Evolutionary conservation across 2,329 filamentous ascomycete genomes (phyloP), one percentile per base, ranked within the genome.

Genomic region (Claviceps sorghi): DNA sequence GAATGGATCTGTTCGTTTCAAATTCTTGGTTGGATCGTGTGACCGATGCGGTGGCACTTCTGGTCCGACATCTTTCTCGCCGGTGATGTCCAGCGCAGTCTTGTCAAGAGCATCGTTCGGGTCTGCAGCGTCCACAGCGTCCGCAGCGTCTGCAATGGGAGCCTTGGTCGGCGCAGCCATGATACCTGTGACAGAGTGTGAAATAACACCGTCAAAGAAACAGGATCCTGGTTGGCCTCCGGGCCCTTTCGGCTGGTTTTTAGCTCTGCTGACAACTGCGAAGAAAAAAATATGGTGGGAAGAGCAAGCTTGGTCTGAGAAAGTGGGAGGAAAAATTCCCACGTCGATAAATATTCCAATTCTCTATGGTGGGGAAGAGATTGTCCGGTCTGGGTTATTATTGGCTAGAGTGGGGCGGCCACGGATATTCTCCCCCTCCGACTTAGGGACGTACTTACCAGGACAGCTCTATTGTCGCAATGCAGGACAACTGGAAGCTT

Each of bases 1-100:
- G 69, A 97, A 98, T 19, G 93, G 93, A 64, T 96, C 89, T 64
- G 73, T 86, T 61, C 88, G 80, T 72, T 97, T 97, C 70, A 85
- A 74, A 67, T 89, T 93, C 67, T 84, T 71, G 57, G 71, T 62
- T 41, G 86, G 81, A 62, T 86, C 77, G 67, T 90, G 84, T 22
- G 84, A 87, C 58, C 82, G 80, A 61, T 85, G 79, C 38, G 82
- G 67, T 52, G 79, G 76, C 32, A 78, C 59, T 47, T 49, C 45
- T 51, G 51, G 45, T 32, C 21, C 36, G 8, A 26, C 51, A 32
- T 46, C 30, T 21, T 34, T 43, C 6, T 53, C 45, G 43, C 42
- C 29, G 13, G 30, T 26, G 29, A 65, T 56, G 38, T 59, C 53
- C 57, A 63, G 52, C 42, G 58, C 55, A 38, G 60, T 61, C 46